Evolutionary conservation across 768 basidiomycete genomes (phyloP).

Genomic region (Tephrocybe sp.): DNA sequence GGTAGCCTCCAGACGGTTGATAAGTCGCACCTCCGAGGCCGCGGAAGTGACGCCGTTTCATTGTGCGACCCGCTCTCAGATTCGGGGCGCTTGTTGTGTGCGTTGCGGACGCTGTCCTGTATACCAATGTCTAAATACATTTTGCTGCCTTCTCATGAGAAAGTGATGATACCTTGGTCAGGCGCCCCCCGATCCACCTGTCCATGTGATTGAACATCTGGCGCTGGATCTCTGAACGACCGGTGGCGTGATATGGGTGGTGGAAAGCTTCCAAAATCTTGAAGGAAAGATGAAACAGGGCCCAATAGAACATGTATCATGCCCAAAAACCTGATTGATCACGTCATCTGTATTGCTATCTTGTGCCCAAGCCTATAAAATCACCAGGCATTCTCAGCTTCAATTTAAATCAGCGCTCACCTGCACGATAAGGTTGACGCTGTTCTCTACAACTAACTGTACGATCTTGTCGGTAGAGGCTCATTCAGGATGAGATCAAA

Average conservation of each 20-base stretch:
- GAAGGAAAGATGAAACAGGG: too few relatives aligned
- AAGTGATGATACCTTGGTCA: slow-evolving; percentile 51
- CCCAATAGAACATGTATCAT: background rate
- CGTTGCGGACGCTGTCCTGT: slow-evolving; percentile 54
- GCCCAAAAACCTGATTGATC: slow-evolving; percentile 40
- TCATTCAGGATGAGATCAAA: slow-evolving; percentile 73
- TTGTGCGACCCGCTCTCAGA: slow-evolving; percentile 39
- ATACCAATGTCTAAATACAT: background rate
- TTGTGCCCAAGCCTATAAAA: slow-evolving; percentile 47
- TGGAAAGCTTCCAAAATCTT: slow-evolving; percentile 69
- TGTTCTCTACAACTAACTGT: slow-evolving; percentile 61
- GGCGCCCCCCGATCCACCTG: slow-evolving; percentile 49
- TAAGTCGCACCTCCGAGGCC: slow-evolving; percentile 10
- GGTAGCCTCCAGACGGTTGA: background rate
- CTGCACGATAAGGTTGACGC: slow-evolving; percentile 58
- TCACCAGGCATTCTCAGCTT: background rate
- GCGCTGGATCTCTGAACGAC: slow-evolving; percentile 52
- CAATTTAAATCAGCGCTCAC: slow-evolving; percentile 23
- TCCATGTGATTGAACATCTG: slow-evolving; percentile 60
- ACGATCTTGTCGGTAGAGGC: slow-evolving; percentile 76
- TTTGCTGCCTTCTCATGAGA: background rate
- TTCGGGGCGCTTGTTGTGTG: slow-evolving; percentile 57
- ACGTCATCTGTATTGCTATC: slow-evolving; percentile 42
- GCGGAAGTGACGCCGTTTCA: slow-evolving; percentile 31
- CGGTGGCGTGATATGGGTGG: slow-evolving; percentile 64